Base-by-base conservation (phyloP, 257 asterid genomes). In the Solanum etuberosum region DNA sequence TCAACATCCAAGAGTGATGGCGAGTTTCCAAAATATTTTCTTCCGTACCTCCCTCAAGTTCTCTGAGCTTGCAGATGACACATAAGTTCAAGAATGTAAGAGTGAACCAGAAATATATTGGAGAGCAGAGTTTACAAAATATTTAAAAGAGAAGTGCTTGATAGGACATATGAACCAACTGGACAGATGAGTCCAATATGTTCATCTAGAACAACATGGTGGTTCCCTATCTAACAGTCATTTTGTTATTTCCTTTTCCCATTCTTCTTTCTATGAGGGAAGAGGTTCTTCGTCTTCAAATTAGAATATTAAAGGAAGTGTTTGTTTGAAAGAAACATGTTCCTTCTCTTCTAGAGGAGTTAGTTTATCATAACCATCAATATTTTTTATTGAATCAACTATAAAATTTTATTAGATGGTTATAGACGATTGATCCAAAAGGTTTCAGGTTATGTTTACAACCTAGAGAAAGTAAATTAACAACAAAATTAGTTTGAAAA, bases 181-280 rank as follows among this genome's bases (percentile, higher is more conserved):
- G 32, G 86, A 93, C 97, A 96, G 12, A 88, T 25, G 20, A 91
- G 51, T 74, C 98, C 98, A 23, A 90, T 94, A 37, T 92, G 90
- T 40, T 96, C 99, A 54, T 92, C 96, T 16, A 93, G 90, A 85
- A 90, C 13, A 74, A 32, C 54, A 32, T 90, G 87, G 48, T 94
- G 95, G 25, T 87, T 87, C 32, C 98, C 96, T 85, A 88, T 43
- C 9, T 31, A 11, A 83, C 98, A 95, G n/a, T 88, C 35, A 13
- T 23, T 40, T 21, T 6, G 5, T 38, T 76, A 3, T 25, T 86
- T 93, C 94, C 84, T 54, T 92, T 85, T 93, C 91, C 86, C 83
- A 54, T 21, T 91, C 94, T 7, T 86, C 73, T 91, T 94, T 92
- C 88, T 91, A 92, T 0, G 34, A 86, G 5, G 72, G 88, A 37